phyloP scores from a whole-genome alignment of 345 rosid genomes.

The Aurinia saxatilis region DNA sequence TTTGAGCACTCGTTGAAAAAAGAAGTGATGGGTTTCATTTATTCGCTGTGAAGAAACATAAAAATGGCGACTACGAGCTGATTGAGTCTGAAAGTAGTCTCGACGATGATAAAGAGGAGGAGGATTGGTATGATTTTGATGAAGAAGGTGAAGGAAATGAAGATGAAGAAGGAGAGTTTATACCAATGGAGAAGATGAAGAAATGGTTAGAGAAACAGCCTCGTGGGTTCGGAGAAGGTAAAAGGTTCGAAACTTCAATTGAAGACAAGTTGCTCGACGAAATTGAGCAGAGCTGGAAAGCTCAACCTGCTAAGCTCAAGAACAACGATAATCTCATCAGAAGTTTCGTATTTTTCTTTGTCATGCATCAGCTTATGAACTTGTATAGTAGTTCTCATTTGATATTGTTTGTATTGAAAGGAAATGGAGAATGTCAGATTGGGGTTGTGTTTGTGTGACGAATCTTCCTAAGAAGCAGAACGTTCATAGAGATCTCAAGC shows the following conservation, averaged over 20 bases:
- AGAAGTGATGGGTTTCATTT: slow-evolving; percentile 12
- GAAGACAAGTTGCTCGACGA: slow-evolving; percentile 83
- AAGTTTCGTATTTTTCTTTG: slow-evolving; percentile 1
- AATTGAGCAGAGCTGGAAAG: slow-evolving; percentile 53
- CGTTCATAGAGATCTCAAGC: slow-evolving; percentile 68
- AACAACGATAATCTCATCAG: slow-evolving; percentile 24
- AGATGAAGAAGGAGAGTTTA: slow-evolving; percentile 29
- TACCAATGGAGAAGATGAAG: slow-evolving; percentile 55
- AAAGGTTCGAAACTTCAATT: slow-evolving; percentile 54
- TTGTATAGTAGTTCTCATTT: not conserved
- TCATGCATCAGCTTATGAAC: too few relatives aligned
- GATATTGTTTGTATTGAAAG: slow-evolving; percentile 27
- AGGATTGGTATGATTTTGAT: slow-evolving; percentile 27
- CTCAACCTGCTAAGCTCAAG: slow-evolving; percentile 61
- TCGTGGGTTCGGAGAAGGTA: slow-evolving; percentile 69
- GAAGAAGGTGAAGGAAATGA: slow-evolving; percentile 31
- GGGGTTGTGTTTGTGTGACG: slow-evolving; percentile 47
- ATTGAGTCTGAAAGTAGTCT: slow-evolving; percentile 14
- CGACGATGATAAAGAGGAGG: slow-evolving; percentile 29
- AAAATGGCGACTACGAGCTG: not conserved
- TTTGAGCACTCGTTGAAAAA: not conserved
- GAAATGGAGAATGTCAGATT: slow-evolving; percentile 31
- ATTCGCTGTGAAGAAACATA: slow-evolving; percentile 19
- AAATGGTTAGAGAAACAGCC: slow-evolving; percentile 70
- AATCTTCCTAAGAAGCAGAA: slow-evolving; percentile 95